A percentile compares a stretch with the other conserved stretches of the same genome.
phyloP scores from a whole-genome alignment of 2,329 filamentous ascomycete species.

The Coccinonectria pachysandricola region DNA sequence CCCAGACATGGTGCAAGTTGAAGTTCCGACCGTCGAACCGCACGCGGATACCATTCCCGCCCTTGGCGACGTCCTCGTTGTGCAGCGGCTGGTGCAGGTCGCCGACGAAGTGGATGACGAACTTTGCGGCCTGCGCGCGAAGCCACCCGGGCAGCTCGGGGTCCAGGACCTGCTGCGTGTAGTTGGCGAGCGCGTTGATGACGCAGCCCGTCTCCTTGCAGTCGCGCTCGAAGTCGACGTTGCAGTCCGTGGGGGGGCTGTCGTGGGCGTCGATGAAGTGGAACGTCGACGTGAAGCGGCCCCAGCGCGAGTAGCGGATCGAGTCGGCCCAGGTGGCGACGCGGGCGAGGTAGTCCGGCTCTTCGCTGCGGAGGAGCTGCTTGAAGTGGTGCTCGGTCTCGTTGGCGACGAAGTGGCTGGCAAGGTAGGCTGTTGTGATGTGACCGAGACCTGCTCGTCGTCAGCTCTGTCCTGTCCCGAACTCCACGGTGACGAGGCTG shows the following conservation, averaged over 20 bases:
- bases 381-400: slow-evolving; percentile 48
- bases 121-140: slow-evolving; percentile 52
- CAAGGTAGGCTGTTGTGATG: slow-evolving; percentile 54
- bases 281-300: slow-evolving; percentile 49
- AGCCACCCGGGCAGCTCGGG: slow-evolving; percentile 31
- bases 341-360: slow-evolving; percentile 48
- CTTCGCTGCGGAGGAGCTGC: slow-evolving; percentile 42
- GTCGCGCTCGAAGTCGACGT: slow-evolving; percentile 48
- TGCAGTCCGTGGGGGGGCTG: slow-evolving; percentile 45
- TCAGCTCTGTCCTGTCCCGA: slow-evolving; percentile 6
- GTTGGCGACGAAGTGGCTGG: slow-evolving; percentile 47
- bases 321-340: slow-evolving; percentile 60
- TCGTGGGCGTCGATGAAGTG: slow-evolving; percentile 64
- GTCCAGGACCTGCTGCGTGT: slow-evolving; percentile 46
- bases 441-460: slow-evolving; percentile 46
- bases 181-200: slow-evolving; percentile 49
- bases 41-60: slow-evolving; percentile 60
- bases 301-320: slow-evolving; percentile 53
- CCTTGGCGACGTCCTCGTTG: slow-evolving; percentile 50
- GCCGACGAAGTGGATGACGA: slow-evolving; percentile 57
- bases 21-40: slow-evolving; percentile 44
- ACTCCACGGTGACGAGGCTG: not conserved
- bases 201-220: slow-evolving; percentile 54
- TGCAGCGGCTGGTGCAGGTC: slow-evolving; percentile 63
- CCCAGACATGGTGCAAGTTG: slow-evolving; percentile 68